A percentile compares a stretch with the other conserved stretches of the same genome.
phyloP scores from a whole-genome alignment of 2,329 filamentous ascomycete genomes.

The Verticillium dahliae region DNA sequence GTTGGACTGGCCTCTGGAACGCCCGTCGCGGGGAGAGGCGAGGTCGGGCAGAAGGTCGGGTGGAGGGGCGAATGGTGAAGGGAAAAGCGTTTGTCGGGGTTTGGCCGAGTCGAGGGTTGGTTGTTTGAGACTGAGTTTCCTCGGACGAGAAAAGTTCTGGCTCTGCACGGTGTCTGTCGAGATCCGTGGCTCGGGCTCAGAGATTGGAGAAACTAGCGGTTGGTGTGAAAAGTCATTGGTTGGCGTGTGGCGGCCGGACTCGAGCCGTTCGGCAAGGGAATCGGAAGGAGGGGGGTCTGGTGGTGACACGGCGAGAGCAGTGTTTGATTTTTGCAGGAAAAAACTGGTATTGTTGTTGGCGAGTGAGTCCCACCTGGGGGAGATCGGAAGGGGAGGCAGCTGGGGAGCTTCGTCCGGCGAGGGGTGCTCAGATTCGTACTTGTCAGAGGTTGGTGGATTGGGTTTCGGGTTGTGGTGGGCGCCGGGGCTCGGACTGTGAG shows the following conservation, averaged over 20 bases:
- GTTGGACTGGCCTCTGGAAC: constrained; percentile 35
- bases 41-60: constrained; percentile 16
- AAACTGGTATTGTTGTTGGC: constrained; percentile 13
- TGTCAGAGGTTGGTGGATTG: constrained; percentile 3
- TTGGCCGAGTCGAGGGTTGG: constrained; percentile 26
- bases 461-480: constrained; percentile 9
- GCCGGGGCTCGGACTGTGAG: constrained; percentile 2
- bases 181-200: constrained; percentile 16
- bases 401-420: constrained; percentile 15
- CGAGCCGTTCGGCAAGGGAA: constrained; percentile 15
- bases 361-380: constrained; percentile 41
- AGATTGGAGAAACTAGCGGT: constrained; percentile 11
- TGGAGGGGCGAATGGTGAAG: constrained; percentile 8
- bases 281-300: constrained; percentile 23
- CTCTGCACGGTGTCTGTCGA: constrained; percentile 18
- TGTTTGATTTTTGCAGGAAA: constrained; percentile 6
- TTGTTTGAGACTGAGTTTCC: constrained; percentile 46
- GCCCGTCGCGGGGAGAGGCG: constrained; percentile 17
- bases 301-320: constrained; percentile 17
- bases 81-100: constrained; percentile 19
- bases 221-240: constrained; percentile 4
- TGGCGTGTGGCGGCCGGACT: constrained; percentile 9
- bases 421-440: constrained; percentile 11
- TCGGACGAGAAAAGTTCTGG: constrained; percentile 55
- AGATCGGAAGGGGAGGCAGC: constrained; percentile 26